A percentile compares a stretch with the other conserved stretches of the same genome.
phyloP scores from a whole-genome alignment of 306 rosid species.

The Parietaria judaica region DNA sequence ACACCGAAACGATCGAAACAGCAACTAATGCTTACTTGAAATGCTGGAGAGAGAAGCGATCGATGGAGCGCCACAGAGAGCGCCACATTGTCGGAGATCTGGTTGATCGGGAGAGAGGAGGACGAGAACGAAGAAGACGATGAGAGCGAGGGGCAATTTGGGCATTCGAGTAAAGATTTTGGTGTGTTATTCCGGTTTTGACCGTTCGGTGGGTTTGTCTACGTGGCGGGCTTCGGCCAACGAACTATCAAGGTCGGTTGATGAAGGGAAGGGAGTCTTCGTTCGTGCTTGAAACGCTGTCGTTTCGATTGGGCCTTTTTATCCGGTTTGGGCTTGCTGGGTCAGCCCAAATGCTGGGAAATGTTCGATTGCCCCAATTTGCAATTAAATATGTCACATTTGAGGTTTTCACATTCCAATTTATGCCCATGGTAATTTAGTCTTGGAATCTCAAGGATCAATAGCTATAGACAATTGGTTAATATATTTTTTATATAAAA shows the following conservation, averaged over 20 bases:
- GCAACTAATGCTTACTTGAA: slow-evolving; percentile 42
- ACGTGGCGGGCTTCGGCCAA: background rate
- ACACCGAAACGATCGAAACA: background rate
- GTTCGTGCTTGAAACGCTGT: no score
- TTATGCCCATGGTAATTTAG: no score
- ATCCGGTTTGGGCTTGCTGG: no score
- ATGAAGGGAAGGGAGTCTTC: no score
- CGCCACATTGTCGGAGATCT: slow-evolving; percentile 37
- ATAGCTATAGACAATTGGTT: no score
- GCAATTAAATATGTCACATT: no score
- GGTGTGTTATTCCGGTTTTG: background rate
- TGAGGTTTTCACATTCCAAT: no score
- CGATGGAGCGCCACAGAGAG: slow-evolving; percentile 69
- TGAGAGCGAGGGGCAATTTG: background rate
- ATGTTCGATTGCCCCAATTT: no score
- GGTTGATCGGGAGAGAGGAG: background rate
- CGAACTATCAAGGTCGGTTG: background rate
- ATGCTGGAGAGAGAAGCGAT: slow-evolving; percentile 73
- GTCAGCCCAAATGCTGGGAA: no score
- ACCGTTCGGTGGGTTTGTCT: background rate
- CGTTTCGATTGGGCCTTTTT: no score
- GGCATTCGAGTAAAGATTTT: background rate
- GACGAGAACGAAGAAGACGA: background rate
- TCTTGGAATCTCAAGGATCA: no score
- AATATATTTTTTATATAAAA: no score